A percentile compares a stretch with the other conserved stretches of the same genome.
These are phyloP conservation scores for Solanum corneliomulleri DNA, from an alignment of 257 asterid species.

Conservation along the genomic window DNA sequence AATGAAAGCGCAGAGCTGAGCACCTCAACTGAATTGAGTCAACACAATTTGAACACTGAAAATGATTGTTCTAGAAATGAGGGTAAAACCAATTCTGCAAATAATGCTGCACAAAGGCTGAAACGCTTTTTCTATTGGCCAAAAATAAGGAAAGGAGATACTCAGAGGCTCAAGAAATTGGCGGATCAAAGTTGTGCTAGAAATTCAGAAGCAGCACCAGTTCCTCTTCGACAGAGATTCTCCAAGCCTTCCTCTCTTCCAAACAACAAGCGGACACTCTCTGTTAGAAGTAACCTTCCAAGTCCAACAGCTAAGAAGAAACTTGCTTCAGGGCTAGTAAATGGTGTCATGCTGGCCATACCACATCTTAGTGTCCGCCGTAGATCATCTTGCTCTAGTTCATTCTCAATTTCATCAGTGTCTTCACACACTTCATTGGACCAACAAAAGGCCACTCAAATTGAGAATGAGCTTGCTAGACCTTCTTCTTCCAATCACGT, in stretches of 20 bases:
- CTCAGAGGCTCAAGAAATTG: slow-evolving; percentile 23
- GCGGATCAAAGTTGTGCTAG: slow-evolving; percentile 6
- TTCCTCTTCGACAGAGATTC: slow-evolving; percentile 67
- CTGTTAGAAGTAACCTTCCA: slow-evolving; percentile 48
- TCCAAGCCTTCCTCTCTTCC: slow-evolving; percentile 37
- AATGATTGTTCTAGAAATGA: slow-evolving; percentile 7
- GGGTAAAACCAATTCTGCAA: slow-evolving; percentile 20
- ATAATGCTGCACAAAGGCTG: slow-evolving; percentile 31
- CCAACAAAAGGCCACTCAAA: slow-evolving; percentile 23
- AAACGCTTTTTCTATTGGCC: slow-evolving; percentile 76
- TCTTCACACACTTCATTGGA: slow-evolving; percentile 60
- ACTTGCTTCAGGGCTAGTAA: slow-evolving; percentile 52
- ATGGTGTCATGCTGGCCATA: slow-evolving; percentile 60
- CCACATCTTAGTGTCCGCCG: slow-evolving; percentile 25
- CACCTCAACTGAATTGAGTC: slow-evolving; percentile 33
- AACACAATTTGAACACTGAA: slow-evolving; percentile 13
- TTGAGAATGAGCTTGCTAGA: slow-evolving; percentile 32
- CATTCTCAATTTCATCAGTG: slow-evolving; percentile 50
- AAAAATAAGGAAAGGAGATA: slow-evolving; percentile 13
- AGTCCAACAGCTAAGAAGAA: slow-evolving; percentile 77
- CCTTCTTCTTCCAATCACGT: slow-evolving; percentile 21
- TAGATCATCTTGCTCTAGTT: slow-evolving; percentile 66
- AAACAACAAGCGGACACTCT: slow-evolving; percentile 61
- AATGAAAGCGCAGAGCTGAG: slow-evolving; percentile 16
- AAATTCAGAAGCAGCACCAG: slow-evolving; percentile 27